phyloP scores from a whole-genome alignment of 2,329 filamentous ascomycete genomes.

The Diplodia sapinea region DNA sequence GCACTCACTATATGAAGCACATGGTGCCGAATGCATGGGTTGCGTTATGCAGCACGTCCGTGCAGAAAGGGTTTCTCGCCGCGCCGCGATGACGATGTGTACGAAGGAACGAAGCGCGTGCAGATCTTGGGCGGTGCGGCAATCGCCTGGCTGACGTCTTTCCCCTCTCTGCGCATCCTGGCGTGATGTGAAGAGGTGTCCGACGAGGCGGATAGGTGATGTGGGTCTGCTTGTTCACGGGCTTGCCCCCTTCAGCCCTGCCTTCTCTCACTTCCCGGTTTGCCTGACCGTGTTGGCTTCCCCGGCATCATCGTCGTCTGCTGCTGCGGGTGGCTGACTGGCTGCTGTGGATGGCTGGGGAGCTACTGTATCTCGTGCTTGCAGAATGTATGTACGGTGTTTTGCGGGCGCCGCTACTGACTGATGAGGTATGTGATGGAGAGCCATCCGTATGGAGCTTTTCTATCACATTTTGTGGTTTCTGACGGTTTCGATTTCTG shows the following conservation, averaged over 20 bases:
- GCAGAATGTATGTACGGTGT: neutral
- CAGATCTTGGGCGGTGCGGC: neutral
- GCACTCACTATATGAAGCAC: neutral
- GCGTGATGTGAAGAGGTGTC: neutral
- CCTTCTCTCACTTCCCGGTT: no score
- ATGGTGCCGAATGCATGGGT: neutral
- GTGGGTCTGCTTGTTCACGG: neutral
- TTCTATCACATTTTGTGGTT: conserved; percentile 25
- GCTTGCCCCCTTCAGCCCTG: neutral
- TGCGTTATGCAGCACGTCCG: neutral
- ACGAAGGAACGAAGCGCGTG: neutral
- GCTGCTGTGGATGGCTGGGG: neutral
- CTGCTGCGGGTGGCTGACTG: neutral
- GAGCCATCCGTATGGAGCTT: neutral
- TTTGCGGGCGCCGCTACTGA: neutral
- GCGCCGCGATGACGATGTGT: neutral
- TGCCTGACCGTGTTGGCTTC: no score
- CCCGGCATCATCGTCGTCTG: neutral
- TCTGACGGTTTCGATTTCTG: neutral
- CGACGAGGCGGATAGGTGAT: neutral
- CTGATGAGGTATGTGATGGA: conserved; percentile 6
- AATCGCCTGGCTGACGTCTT: no score
- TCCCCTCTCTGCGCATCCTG: neutral
- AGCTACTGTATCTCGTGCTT: neutral
- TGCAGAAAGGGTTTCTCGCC: neutral